phyloP scores from a whole-genome alignment of 352 stramenopile species.

The Phytophthora capsici region DNA sequence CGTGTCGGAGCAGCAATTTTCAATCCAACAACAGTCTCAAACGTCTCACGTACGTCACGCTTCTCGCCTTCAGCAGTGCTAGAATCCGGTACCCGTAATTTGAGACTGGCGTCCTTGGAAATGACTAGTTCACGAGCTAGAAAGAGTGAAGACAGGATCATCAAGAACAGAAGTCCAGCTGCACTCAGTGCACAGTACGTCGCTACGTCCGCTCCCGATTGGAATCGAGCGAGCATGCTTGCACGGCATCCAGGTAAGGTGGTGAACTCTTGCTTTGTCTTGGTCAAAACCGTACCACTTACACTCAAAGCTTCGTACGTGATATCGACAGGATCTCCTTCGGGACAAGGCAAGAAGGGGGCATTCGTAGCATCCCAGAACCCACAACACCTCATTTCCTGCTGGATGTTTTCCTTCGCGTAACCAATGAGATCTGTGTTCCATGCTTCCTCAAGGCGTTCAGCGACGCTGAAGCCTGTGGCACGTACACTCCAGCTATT shows the following conservation, averaged over 20 bases:
- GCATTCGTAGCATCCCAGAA: conserved; percentile 52
- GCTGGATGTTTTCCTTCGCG: conserved; percentile 56
- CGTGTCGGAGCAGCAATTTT: conserved; percentile 73
- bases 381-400: conserved; percentile 78
- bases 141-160: conserved; percentile 54
- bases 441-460: conserved; percentile 60
- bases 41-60: conserved; percentile 54
- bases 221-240: conserved; percentile 62
- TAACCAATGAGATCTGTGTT: conserved; percentile 45
- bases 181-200: conserved; percentile 44
- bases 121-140: conserved; percentile 64
- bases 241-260: conserved; percentile 60
- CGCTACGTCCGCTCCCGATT: conserved; percentile 47
- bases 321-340: conserved; percentile 48
- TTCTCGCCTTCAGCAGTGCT: conserved; percentile 15
- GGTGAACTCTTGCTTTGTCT: conserved; percentile 51
- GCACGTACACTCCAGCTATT: conserved; percentile 80
- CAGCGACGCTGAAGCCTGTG: conserved; percentile 68
- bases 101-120: conserved; percentile 75
- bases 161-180: conserved; percentile 47
- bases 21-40: conserved; percentile 73
- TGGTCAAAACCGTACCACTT: conserved; percentile 54
- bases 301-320: conserved; percentile 69
- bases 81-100: conserved; percentile 51
- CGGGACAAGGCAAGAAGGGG: conserved; percentile 60